phyloP scores from a whole-genome alignment of 192 early-diverging fungal genomes.

The Chytriomyces hyalinus region DNA sequence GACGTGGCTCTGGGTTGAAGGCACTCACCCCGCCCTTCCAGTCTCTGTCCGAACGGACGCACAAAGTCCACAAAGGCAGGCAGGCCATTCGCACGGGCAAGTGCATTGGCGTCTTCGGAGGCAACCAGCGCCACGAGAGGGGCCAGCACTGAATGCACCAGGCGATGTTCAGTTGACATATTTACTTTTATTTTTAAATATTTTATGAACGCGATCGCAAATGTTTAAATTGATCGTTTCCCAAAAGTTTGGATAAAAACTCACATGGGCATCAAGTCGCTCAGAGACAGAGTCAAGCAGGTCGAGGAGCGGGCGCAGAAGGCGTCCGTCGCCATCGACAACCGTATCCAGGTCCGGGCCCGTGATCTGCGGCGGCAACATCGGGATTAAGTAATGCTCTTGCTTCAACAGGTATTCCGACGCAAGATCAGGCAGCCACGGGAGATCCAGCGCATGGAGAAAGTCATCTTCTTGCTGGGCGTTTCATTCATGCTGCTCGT shows the following conservation, averaged over 20 bases:
- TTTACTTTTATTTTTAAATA: no score
- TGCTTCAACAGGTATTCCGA: no score
- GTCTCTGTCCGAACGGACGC: constrained; percentile 71
- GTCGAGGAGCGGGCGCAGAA: neutral
- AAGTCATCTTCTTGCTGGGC: constrained; percentile 13
- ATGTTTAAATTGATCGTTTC: no score
- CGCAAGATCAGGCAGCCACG: constrained; percentile 14
- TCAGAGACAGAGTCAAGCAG: neutral
- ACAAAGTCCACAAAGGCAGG: constrained; percentile 65
- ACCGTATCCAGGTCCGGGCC: neutral
- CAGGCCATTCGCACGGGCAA: constrained; percentile 65
- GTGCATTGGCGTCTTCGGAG: constrained; percentile 65
- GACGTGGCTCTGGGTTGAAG: neutral
- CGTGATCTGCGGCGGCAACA: neutral
- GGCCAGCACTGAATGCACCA: constrained; percentile 45
- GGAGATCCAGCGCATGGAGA: neutral
- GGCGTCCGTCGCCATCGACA: neutral
- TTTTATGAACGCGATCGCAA: no score
- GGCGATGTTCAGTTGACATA: constrained; percentile 6
- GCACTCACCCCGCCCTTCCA: constrained; percentile 65
- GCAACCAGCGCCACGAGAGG: constrained; percentile 72
- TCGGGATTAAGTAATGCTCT: no score
- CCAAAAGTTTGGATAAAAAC: no score
- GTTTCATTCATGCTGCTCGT: neutral
- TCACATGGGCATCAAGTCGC: neutral